Percentiles rank a stretch among this genome's conserved stretches.
These are phyloP conservation scores for Pestalotiopsis sp. DNA, from an alignment of 2,329 filamentous ascomycete genomes.

Conservation along the genomic window DNA sequence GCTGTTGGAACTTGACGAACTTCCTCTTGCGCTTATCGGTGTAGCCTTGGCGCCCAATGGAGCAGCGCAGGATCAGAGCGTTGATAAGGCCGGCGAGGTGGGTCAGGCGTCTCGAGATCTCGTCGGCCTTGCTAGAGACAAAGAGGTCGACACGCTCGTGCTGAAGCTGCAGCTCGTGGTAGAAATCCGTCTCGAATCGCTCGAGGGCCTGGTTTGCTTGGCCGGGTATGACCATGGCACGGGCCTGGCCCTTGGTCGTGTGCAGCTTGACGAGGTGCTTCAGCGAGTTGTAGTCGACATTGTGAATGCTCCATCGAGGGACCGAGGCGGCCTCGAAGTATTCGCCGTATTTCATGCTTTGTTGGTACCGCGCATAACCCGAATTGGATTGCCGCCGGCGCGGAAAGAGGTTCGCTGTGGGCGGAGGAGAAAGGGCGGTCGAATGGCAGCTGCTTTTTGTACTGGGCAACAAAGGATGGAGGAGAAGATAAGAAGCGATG, in stretches of 20 bases:
- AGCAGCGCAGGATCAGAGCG: slow-evolving; percentile 47
- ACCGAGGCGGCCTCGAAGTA: slow-evolving; percentile 76
- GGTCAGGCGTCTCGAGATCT: slow-evolving; percentile 68
- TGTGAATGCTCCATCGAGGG: slow-evolving; percentile 81
- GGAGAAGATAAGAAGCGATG: background rate
- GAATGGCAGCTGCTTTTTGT: background rate
- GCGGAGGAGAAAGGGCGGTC: background rate
- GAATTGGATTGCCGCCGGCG: background rate
- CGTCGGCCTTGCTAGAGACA: slow-evolving; percentile 77
- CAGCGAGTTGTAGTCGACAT: slow-evolving; percentile 86
- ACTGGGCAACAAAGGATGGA: background rate
- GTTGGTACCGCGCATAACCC: background rate
- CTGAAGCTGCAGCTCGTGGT: slow-evolving; percentile 70
- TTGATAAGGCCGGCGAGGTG: slow-evolving; percentile 52
- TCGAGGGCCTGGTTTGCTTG: slow-evolving; percentile 60
- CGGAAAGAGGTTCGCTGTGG: background rate
- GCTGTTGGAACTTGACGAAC: slow-evolving; percentile 56
- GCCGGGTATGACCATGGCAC: slow-evolving; percentile 73
- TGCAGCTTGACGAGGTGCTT: slow-evolving; percentile 83
- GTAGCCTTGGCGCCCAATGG: slow-evolving; percentile 32
- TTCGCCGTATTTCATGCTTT: slow-evolving; percentile 74
- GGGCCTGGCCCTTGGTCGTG: slow-evolving; percentile 71
- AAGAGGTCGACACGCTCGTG: slow-evolving; percentile 80
- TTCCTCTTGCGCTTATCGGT: slow-evolving; percentile 52
- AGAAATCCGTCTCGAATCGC: slow-evolving; percentile 74